Evolutionary conservation across 495 filamentous ascomycete species (phyloP).

Genomic region (Penicillium dipodomyicola): DNA sequence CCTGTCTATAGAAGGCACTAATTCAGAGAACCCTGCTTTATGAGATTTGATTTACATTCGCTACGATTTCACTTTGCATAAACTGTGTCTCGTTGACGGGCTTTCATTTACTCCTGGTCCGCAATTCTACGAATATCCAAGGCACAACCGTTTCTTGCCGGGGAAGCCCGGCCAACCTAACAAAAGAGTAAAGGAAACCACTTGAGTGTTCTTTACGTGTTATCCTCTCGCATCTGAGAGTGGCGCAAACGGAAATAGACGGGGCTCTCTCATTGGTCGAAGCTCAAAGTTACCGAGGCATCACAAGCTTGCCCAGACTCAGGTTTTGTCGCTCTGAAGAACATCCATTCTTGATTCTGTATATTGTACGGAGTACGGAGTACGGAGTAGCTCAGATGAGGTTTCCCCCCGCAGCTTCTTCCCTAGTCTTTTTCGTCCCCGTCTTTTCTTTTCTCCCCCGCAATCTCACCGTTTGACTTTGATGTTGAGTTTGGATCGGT

Average conservation of each 20-base stretch:
- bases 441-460: background rate
- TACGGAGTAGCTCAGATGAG: background rate
- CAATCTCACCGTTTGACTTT: conserved; percentile 9
- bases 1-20: background rate
- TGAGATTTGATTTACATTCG: too few relatives aligned
- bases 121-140: too few relatives aligned
- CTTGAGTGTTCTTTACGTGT: too few relatives aligned
- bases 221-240: too few relatives aligned
- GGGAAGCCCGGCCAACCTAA: background rate
- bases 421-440: background rate
- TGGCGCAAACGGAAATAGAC: background rate
- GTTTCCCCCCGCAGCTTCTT: background rate
- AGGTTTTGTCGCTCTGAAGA: background rate
- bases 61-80: too few relatives aligned
- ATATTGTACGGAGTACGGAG: too few relatives aligned
- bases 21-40: background rate
- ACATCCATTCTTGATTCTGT: too few relatives aligned
- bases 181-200: too few relatives aligned
- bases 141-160: too few relatives aligned
- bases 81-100: too few relatives aligned
- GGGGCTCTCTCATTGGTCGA: conserved; percentile 13
- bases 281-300: conserved; percentile 20
- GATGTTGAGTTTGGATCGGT: conserved; percentile 2
- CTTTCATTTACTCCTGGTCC: too few relatives aligned
- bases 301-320: conserved; percentile 16